Evolutionary conservation across 805 yeast genomes (phyloP).

Genomic region (Ogataea nonfermentans): DNA sequence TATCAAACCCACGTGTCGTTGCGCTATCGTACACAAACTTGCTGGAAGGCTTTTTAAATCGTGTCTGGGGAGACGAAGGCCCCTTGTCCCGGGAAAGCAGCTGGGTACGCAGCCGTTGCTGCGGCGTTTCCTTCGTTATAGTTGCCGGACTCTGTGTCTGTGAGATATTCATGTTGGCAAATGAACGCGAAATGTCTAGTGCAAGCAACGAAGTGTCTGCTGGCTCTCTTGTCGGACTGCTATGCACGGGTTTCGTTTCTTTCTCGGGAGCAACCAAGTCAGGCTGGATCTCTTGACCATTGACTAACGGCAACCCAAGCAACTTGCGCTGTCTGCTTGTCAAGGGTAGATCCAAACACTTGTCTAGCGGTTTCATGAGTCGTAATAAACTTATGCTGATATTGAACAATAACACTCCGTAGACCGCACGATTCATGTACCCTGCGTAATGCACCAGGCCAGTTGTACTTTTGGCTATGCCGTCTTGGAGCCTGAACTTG

Average conservation of each 20-base stretch:
- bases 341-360: constrained; percentile 51
- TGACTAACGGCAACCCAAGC: constrained; percentile 38
- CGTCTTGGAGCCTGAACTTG: constrained; percentile 9
- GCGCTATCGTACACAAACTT: constrained; percentile 22
- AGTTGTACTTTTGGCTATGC: neutral
- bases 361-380: constrained; percentile 43
- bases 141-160: constrained; percentile 5
- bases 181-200: constrained; percentile 28
- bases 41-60: constrained; percentile 20
- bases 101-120: constrained; percentile 13
- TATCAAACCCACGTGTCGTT: constrained; percentile 17
- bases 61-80: constrained; percentile 6
- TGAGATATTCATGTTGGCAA: constrained; percentile 30
- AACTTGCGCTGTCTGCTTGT: constrained; percentile 44
- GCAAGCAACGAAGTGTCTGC: constrained; percentile 22
- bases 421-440: constrained; percentile 22
- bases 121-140: neutral
- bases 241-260: neutral
- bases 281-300: constrained; percentile 6
- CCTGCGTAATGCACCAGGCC: constrained; percentile 4
- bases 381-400: constrained; percentile 31
- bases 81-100: constrained; percentile 6
- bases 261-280: constrained; percentile 1
- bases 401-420: constrained; percentile 29
- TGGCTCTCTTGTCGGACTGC: constrained; percentile 11